Evolutionary conservation across 345 rosid species (phyloP), one percentile per base, ranked within the genome.

Genomic region (Turritis glabra): DNA sequence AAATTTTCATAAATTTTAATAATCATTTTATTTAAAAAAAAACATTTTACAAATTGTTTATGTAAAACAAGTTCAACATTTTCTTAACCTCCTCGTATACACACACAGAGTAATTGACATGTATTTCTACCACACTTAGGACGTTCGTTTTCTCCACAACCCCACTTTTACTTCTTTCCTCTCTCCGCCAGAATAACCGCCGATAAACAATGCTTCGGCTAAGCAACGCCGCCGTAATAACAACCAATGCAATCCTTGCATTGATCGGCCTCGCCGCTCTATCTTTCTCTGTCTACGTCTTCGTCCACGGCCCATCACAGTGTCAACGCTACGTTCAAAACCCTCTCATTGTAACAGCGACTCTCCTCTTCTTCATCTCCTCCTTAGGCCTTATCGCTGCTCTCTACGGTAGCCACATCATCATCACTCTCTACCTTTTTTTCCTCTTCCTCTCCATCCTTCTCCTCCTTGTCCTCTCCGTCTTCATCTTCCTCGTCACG

Each of bases 211-310:
- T 79, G 79, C 46, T 57, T 46, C 82, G 82, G 48, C 61, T 79
- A 37, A 79, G 82, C 68, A 74, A 74, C 27, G 74, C 78, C 63
- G 79, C 74, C 21, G 79, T 79, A 7, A 74, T 74, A 68, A 69
- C 78, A 38, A 58, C 74, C 4, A 79, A 79, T 71, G 60, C 71
- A 22, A 58, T 68, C 72, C 74, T 79, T 50, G 74, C 71, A 23
- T 32, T 64, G 67, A 56, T 69, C 53, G 76, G 82, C 8, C 75
- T 79, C 5, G 76, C 72, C 10, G 22, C 79, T 1, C 13, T 74
- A 55, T 60, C 57, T 44, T 74, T 79, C 60, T 79, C 82, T 3
- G 5, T 74, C 8, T 79, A 79, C 48, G 26, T 79, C 17, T 73
- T 54, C 30, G 11, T 64, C 5, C 48, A 74, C 19, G 82, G 82